These are phyloP conservation scores for Phytophthora tentaculata DNA, from an alignment of 352 stramenopile species.

Conservation along the genomic window DNA sequence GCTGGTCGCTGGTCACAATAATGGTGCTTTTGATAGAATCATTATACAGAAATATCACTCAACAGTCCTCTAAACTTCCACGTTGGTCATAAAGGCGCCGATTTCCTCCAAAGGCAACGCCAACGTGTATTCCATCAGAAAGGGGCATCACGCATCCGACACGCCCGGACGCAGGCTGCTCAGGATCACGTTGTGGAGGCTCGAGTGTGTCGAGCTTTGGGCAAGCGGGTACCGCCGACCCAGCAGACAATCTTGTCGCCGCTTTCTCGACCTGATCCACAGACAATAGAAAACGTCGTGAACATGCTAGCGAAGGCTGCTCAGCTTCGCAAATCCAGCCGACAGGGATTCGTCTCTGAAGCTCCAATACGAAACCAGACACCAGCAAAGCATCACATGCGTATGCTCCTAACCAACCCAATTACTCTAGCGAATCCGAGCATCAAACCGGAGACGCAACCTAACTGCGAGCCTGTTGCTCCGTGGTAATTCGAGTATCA, in stretches of 20 bases:
- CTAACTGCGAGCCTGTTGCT: conserved; percentile 39
- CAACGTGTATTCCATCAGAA: conserved; percentile 37
- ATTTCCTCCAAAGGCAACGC: conserved; percentile 63
- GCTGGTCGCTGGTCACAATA: too few species aligned
- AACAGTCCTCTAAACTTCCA: conserved; percentile 38
- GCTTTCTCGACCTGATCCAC: conserved; percentile 43
- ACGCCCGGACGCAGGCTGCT: conserved; percentile 44
- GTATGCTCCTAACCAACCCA: conserved; percentile 26
- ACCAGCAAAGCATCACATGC: conserved; percentile 20
- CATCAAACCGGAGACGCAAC: neutral
- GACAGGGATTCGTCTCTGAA: conserved; percentile 26
- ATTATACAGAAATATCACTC: too few species aligned
- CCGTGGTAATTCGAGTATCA: conserved; percentile 34
- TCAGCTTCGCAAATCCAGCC: conserved; percentile 35
- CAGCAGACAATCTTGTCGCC: conserved; percentile 26
- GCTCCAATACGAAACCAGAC: conserved; percentile 6
- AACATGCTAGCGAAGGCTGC: conserved; percentile 33
- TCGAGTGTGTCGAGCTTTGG: conserved; percentile 48
- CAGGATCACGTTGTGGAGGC: conserved; percentile 51
- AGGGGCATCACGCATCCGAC: conserved; percentile 45
- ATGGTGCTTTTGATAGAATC: too few species aligned
- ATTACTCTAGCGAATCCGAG: conserved; percentile 9
- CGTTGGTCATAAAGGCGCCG: conserved; percentile 45
- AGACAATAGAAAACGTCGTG: conserved; percentile 44
- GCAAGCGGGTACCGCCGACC: conserved; percentile 35